A percentile compares a stretch with the other conserved stretches of the same genome.
Evolutionary conservation across 345 rosid genomes (phyloP).

Genomic region (Clausena lansium): DNA sequence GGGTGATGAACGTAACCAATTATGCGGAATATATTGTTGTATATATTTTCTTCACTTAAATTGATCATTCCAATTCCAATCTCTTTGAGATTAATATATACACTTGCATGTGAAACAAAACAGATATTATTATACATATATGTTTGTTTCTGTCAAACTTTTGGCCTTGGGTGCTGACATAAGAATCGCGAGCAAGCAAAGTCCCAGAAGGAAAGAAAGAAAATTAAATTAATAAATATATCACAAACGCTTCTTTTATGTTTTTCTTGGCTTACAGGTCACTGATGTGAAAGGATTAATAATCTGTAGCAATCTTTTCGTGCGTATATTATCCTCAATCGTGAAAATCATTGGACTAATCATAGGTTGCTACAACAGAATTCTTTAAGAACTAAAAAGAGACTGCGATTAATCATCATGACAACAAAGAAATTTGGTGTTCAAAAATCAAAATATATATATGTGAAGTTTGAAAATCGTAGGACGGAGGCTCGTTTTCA

Average conservation of each 20-base stretch:
- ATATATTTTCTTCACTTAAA: not conserved
- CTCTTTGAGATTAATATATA: not conserved
- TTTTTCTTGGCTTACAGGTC: not conserved
- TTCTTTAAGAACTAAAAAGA: not conserved
- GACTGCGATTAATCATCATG: not conserved
- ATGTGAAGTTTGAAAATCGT: not conserved
- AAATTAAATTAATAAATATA: not conserved
- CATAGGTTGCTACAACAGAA: not conserved
- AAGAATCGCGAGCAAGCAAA: not conserved
- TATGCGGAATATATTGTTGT: too few species aligned
- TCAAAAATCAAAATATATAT: constrained; percentile 1
- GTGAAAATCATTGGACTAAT: not conserved
- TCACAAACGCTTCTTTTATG: not conserved
- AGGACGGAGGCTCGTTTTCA: not conserved
- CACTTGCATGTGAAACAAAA: not conserved
- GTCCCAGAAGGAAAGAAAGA: not conserved
- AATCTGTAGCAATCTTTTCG: not conserved
- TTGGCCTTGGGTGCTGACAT: not conserved
- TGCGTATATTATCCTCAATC: not conserved
- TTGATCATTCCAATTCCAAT: not conserved
- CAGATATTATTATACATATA: too few species aligned
- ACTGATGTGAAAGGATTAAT: not conserved
- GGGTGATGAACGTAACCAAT: not conserved
- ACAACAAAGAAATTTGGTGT: too few species aligned
- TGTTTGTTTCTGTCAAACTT: not conserved